A percentile compares a stretch with the other conserved stretches of the same genome.
These are phyloP conservation scores for Calonectria naviculata DNA, from an alignment of 2,329 filamentous ascomycete genomes.

Conservation along the genomic window DNA sequence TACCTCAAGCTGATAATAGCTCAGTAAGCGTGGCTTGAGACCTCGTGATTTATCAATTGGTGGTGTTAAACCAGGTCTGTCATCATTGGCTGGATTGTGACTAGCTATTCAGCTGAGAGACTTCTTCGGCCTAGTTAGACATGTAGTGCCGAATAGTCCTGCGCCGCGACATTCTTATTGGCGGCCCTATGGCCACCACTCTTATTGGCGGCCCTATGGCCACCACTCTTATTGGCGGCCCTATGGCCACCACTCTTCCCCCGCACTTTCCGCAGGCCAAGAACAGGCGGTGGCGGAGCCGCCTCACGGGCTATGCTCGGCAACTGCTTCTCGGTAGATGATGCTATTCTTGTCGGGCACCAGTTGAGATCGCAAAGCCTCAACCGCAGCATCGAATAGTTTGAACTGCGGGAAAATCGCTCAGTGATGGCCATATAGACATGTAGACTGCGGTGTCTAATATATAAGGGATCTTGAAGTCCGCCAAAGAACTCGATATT, in stretches of 20 bases:
- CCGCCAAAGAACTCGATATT: not conserved
- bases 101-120: not conserved
- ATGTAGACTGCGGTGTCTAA: not conserved
- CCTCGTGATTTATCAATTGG: not conserved
- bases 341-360: not conserved
- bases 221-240: not conserved
- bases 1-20: not conserved
- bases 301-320: not conserved
- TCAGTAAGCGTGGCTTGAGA: slow-evolving; percentile 1
- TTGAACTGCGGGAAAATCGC: not conserved
- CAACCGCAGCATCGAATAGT: not conserved
- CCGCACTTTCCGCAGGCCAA: not conserved
- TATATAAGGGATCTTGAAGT: not conserved
- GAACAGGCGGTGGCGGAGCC: not conserved
- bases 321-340: not conserved
- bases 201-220: not conserved
- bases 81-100: not conserved
- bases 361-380: not conserved
- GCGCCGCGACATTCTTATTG: not conserved
- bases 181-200: not conserved
- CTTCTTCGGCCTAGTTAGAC: not conserved
- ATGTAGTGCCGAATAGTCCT: not conserved
- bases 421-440: not conserved
- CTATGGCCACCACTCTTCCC: not conserved
- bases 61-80: not conserved